Evolutionary conservation across 2,329 filamentous ascomycete genomes (phyloP).

Genomic region (Verticillium zaregamsianum): DNA sequence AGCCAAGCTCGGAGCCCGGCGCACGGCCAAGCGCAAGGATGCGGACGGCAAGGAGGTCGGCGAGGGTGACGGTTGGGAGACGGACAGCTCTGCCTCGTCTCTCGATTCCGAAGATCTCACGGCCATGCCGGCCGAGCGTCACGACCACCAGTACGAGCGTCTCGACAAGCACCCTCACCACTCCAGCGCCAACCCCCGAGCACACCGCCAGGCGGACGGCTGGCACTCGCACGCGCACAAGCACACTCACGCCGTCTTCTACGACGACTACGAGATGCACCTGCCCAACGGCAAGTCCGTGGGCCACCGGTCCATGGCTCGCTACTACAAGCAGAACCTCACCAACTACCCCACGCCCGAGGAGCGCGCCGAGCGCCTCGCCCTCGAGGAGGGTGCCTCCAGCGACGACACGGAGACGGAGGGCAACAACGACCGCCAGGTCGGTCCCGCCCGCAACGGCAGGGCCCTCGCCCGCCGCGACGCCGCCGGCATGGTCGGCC

Average conservation of each 20-base stretch:
- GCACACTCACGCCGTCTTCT: conserved; percentile 70
- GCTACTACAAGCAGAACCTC: conserved; percentile 91
- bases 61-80: conserved; percentile 86
- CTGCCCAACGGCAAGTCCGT: conserved; percentile 85
- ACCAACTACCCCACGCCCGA: conserved; percentile 75
- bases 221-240: conserved; percentile 83
- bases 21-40: conserved; percentile 46
- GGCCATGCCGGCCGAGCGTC: conserved; percentile 70
- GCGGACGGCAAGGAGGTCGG: conserved; percentile 45
- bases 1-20: conserved; percentile 65
- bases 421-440: conserved; percentile 23
- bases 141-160: conserved; percentile 67
- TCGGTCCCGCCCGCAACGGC: conserved; percentile 32
- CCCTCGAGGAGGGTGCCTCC: conserved; percentile 44
- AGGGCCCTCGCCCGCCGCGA: conserved; percentile 61
- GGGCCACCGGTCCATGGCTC: conserved; percentile 81
- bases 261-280: conserved; percentile 91
- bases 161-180: conserved; percentile 73
- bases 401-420: conserved; percentile 32
- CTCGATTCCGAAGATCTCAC: conserved; percentile 81
- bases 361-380: conserved; percentile 66
- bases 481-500: conserved; percentile 74
- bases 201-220: conserved; percentile 71
- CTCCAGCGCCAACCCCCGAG: conserved; percentile 64
- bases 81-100: conserved; percentile 85